Evolutionary conservation across 306 rosid species (phyloP).

Genomic region (Rosa multiflora): DNA sequence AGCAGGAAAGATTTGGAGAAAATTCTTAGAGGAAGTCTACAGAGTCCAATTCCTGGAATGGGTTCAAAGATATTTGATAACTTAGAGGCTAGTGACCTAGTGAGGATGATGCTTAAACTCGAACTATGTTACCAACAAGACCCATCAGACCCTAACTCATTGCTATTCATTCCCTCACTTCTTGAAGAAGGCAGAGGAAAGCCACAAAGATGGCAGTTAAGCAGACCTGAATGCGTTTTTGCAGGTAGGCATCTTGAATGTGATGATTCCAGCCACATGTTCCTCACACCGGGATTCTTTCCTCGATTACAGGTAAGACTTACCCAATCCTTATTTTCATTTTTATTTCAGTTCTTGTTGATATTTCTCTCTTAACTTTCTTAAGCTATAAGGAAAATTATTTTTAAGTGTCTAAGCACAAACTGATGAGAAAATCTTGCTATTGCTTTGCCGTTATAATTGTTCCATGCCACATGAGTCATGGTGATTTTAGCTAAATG

Average conservation of each 20-base stretch:
- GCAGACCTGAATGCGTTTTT: constrained; percentile 54
- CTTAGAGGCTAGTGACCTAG: constrained; percentile 78
- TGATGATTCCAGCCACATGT: constrained; percentile 92
- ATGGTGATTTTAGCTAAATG: not conserved
- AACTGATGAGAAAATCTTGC: not conserved
- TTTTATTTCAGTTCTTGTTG: not conserved
- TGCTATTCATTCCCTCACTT: constrained; percentile 70
- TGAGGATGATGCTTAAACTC: constrained; percentile 94
- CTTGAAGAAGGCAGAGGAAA: constrained; percentile 93
- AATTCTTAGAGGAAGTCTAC: constrained; percentile 70
- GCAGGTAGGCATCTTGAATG: constrained; percentile 90
- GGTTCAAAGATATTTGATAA: constrained; percentile 83
- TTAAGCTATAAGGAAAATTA: not conserved
- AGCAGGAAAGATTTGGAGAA: constrained; percentile 77
- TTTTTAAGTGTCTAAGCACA: not conserved
- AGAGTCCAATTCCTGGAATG: constrained; percentile 80
- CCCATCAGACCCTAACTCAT: constrained; percentile 64
- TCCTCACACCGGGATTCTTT: constrained; percentile 89
- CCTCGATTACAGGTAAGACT: constrained; percentile 82
- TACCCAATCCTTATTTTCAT: constrained; percentile 16
- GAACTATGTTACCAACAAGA: constrained; percentile 87
- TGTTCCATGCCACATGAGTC: not conserved
- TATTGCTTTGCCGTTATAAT: not conserved
- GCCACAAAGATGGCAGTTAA: constrained; percentile 78
- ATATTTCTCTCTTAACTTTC: not conserved